phyloP scores from a whole-genome alignment of 2,329 filamentous ascomycete species.

The Aspergillus cejpii region DNA sequence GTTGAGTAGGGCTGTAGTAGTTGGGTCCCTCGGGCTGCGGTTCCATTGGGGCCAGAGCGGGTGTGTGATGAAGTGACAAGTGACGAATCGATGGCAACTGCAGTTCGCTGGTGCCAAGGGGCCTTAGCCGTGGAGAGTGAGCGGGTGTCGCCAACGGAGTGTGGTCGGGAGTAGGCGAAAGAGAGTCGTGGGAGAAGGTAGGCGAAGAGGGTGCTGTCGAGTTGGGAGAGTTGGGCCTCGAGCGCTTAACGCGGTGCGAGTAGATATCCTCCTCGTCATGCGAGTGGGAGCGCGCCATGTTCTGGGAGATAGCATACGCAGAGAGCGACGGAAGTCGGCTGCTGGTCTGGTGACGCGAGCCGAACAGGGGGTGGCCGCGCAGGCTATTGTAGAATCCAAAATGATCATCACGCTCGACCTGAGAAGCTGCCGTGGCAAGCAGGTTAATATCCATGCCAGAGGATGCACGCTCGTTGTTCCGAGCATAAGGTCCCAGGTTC shows the following conservation, averaged over 20 bases:
- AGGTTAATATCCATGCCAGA: slow-evolving; percentile 58
- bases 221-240: slow-evolving; percentile 85
- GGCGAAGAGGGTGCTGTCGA: slow-evolving; percentile 94
- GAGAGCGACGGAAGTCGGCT: slow-evolving; percentile 68
- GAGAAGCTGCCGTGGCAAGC: slow-evolving; percentile 61
- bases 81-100: slow-evolving; percentile 83
- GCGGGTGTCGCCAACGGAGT: slow-evolving; percentile 97
- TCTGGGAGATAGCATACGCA: slow-evolving; percentile 66
- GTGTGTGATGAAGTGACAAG: slow-evolving; percentile 59
- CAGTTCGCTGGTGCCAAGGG: slow-evolving; percentile 62
- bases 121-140: slow-evolving; percentile 84
- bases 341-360: slow-evolving; percentile 40
- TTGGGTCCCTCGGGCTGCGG: slow-evolving; percentile 55
- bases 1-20: slow-evolving; percentile 51
- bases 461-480: slow-evolving; percentile 44
- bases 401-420: slow-evolving; percentile 58
- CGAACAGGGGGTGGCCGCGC: slow-evolving; percentile 44
- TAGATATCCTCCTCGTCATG: slow-evolving; percentile 72
- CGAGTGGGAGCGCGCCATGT: slow-evolving; percentile 85
- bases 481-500: slow-evolving; percentile 52
- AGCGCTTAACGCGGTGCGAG: slow-evolving; percentile 70
- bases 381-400: slow-evolving; percentile 37
- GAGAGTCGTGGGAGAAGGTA: slow-evolving; percentile 91
- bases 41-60: slow-evolving; percentile 65
- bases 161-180: slow-evolving; percentile 92